These are phyloP conservation scores for Dactylellina sp. DNA, from an alignment of 2,329 filamentous ascomycete genomes.

Conservation along the genomic window DNA sequence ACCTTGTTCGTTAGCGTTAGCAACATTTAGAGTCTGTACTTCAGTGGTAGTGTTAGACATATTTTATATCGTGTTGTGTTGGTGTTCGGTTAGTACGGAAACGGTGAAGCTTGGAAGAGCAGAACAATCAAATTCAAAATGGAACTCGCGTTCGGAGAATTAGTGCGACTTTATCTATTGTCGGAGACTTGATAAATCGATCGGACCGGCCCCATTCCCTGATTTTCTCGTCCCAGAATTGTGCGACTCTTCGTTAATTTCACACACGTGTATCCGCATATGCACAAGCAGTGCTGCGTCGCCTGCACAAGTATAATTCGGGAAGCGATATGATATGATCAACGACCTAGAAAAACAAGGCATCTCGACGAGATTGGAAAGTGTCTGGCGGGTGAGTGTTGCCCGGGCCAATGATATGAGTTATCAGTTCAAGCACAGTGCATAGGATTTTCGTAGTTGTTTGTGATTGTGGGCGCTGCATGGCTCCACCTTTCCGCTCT, in stretches of 20 bases:
- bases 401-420: too few species aligned
- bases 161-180: not conserved
- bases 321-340: constrained; percentile 21
- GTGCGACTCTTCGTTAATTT: not conserved
- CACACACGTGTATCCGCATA: not conserved
- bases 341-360: not conserved
- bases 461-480: too few species aligned
- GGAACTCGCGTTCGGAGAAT: constrained; percentile 4
- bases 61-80: too few species aligned
- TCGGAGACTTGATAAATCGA: not conserved
- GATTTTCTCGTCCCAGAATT: not conserved
- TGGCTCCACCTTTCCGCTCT: too few species aligned
- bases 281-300: not conserved
- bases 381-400: not conserved
- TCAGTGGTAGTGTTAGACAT: too few species aligned
- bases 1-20: not conserved
- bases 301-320: not conserved
- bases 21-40: too few species aligned
- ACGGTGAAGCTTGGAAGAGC: too few species aligned
- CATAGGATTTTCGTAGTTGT: too few species aligned
- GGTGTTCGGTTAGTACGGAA: too few species aligned
- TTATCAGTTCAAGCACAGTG: too few species aligned
- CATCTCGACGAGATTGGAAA: not conserved
- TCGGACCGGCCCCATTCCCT: not conserved
- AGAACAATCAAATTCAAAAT: too few species aligned